Percentiles rank a stretch among this genome's conserved stretches.
phyloP scores from a whole-genome alignment of 306 rosid genomes.

The Sesbania bispinosa region DNA sequence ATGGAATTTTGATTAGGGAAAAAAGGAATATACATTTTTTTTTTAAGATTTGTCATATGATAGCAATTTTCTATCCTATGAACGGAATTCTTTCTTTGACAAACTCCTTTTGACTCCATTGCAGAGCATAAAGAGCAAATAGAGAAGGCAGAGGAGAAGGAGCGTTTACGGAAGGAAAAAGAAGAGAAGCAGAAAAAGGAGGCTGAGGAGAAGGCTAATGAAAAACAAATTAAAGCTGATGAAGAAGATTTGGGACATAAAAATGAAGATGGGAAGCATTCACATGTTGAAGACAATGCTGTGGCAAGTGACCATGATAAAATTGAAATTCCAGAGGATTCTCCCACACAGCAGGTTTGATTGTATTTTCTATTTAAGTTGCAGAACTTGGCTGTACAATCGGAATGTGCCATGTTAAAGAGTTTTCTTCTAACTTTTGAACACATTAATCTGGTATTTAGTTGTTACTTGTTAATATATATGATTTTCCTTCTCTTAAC shows the following conservation, averaged over 20 bases:
- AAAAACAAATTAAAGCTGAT: slow-evolving; percentile 29
- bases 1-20: neutral
- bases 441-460: slow-evolving; percentile 4
- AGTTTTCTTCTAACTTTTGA: slow-evolving; percentile 18
- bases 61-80: slow-evolving; percentile 8
- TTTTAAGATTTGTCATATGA: neutral
- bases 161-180: slow-evolving; percentile 62
- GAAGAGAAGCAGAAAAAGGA: slow-evolving; percentile 62
- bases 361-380: slow-evolving; percentile 1
- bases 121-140: slow-evolving; percentile 91
- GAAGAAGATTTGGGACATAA: slow-evolving; percentile 31
- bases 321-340: slow-evolving; percentile 37
- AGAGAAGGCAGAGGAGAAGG: slow-evolving; percentile 92
- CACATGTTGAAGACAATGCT: slow-evolving; percentile 34
- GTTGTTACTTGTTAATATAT: neutral
- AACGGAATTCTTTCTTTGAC: slow-evolving; percentile 4
- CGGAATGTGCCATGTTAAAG: neutral
- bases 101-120: slow-evolving; percentile 25
- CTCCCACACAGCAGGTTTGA: slow-evolving; percentile 54
- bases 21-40: neutral
- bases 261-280: slow-evolving; percentile 39
- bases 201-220: slow-evolving; percentile 52
- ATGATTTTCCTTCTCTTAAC: slow-evolving; percentile 13
- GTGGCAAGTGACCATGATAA: slow-evolving; percentile 38
- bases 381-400: slow-evolving; percentile 24